Conservation (phyloP, 208 protist genomes). For the Acanthamoeba lenticulata region DNA sequence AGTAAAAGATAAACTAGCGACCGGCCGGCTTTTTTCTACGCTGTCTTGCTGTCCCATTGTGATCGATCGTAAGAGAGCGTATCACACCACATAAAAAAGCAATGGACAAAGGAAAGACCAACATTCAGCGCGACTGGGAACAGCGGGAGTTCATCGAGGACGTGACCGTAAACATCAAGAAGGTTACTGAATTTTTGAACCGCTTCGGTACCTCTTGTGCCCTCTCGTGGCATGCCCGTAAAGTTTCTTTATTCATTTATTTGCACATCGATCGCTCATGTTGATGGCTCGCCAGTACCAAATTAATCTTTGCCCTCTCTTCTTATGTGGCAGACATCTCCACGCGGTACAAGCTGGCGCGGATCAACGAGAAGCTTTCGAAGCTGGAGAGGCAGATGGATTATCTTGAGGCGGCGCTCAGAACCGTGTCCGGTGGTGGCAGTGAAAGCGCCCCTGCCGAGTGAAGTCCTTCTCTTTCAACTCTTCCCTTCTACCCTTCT, state of each 20-base stretch:
- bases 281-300: too few relatives aligned
- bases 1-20: too few relatives aligned
- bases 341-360: conserved; percentile 75
- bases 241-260: background rate
- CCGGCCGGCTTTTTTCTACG: too few relatives aligned
- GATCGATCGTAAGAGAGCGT: background rate
- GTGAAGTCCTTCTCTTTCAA: background rate
- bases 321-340: conserved; percentile 70
- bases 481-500: background rate
- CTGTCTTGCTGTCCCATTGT: background rate
- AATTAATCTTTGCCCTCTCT: background rate
- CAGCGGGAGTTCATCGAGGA: conserved; percentile 78
- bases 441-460: background rate
- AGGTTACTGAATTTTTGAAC: conserved; percentile 81
- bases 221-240: background rate
- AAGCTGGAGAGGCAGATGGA: conserved; percentile 80
- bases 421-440: conserved; percentile 32
- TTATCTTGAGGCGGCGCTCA: conserved; percentile 74
- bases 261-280: background rate
- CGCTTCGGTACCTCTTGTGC: conserved; percentile 73
- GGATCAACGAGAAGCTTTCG: conserved; percentile 78
- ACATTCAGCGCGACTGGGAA: conserved; percentile 80
- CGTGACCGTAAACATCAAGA: conserved; percentile 78
- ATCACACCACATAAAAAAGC: background rate
- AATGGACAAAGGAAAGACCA: conserved; percentile 66